Percentiles rank a stretch among this genome's conserved stretches.
Conservation (phyloP, 441 rosid genomes). For the Jatropha multifida region DNA sequence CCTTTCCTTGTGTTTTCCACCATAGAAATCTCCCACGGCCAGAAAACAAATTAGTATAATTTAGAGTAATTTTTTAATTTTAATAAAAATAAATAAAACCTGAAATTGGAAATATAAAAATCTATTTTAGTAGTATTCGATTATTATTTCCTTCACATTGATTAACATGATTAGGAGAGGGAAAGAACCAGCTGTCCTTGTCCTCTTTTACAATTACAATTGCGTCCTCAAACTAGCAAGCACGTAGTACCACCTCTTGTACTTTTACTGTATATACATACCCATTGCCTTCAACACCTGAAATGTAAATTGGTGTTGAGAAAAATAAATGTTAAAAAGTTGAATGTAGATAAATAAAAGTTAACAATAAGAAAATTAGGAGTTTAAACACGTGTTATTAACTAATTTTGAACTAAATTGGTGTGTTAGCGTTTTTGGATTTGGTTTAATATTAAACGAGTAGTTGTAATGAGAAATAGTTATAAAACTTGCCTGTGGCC, state of each 20-base stretch:
- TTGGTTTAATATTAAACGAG: too few relatives aligned
- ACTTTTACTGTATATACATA: background rate
- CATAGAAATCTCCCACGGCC: conserved; percentile 38
- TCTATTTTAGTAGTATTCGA: background rate
- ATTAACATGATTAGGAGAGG: background rate
- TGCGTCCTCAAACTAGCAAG: conserved; percentile 13
- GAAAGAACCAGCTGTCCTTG: conserved; percentile 36
- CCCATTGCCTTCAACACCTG: conserved; percentile 12
- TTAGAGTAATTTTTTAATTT: background rate
- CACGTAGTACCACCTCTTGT: background rate
- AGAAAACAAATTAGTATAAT: conserved; percentile 12
- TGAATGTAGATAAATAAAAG: too few relatives aligned
- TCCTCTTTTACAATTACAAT: conserved; percentile 27
- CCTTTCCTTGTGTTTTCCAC: conserved; percentile 38
- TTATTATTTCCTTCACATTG: background rate
- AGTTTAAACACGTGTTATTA: too few relatives aligned
- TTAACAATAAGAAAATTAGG: too few relatives aligned
- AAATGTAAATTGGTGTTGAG: background rate
- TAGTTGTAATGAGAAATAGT: too few relatives aligned
- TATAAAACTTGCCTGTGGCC: too few relatives aligned
- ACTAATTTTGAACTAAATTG: too few relatives aligned
- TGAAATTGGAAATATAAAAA: background rate
- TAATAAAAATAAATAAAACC: background rate
- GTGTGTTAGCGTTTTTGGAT: too few relatives aligned
- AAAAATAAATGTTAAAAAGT: too few relatives aligned